These are phyloP conservation scores for Ochromonas danica DNA, from an alignment of 108 stramenopile genomes.

Conservation along the genomic window DNA sequence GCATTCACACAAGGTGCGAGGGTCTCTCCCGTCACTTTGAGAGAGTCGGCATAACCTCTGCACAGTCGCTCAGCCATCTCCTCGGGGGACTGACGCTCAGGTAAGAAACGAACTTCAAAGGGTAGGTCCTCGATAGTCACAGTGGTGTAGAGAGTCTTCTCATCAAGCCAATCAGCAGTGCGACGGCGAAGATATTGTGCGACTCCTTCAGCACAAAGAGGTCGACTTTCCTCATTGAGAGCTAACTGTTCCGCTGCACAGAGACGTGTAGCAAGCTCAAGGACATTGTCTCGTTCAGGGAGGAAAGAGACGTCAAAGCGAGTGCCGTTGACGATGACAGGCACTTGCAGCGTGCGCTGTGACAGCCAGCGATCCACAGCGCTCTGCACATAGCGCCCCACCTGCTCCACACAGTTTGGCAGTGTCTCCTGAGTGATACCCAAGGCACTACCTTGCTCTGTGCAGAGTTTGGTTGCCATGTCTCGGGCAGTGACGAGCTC, in stretches of 20 bases:
- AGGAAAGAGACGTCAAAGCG: background rate
- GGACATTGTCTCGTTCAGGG: background rate
- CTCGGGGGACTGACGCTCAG: background rate
- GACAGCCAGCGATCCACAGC: background rate
- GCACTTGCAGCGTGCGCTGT: background rate
- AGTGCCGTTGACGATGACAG: background rate
- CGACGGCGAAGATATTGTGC: background rate
- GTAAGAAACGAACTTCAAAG: background rate
- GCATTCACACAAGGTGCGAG: background rate
- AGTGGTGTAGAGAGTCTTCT: background rate
- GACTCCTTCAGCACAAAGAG: background rate
- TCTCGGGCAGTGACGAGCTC: background rate
- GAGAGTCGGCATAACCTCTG: background rate
- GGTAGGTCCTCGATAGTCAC: background rate
- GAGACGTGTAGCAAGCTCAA: background rate
- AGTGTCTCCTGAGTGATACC: background rate
- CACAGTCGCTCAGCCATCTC: background rate
- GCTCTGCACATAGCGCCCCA: background rate
- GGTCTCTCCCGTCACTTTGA: background rate
- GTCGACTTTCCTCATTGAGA: background rate
- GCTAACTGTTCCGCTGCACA: background rate
- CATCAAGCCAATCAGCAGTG: background rate
- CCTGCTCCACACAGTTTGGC: background rate
- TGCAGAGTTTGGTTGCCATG: background rate
- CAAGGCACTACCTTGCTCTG: background rate